Evolutionary conservation across 495 filamentous ascomycete genomes (phyloP).

Genomic region (Hypoxylon fragiforme): DNA sequence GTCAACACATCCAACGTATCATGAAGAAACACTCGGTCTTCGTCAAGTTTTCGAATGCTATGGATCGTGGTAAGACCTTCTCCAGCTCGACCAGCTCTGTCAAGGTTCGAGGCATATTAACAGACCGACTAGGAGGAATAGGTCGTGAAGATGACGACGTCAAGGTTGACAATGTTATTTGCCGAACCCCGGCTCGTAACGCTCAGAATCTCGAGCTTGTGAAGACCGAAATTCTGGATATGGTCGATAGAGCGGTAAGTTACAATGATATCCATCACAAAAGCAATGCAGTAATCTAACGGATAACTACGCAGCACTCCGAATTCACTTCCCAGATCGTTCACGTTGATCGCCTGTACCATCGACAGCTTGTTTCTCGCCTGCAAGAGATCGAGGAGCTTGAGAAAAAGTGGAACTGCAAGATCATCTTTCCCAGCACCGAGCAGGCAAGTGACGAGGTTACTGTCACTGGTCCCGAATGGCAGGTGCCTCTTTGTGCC

Average conservation of each 20-base stretch:
- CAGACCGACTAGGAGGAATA: conserved; percentile 66
- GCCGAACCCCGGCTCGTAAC: conserved; percentile 94
- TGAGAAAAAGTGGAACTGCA: conserved; percentile 98
- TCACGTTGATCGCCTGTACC: conserved; percentile 90
- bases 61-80: conserved; percentile 71
- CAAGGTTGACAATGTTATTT: conserved; percentile 98
- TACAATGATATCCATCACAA: conserved; percentile 16
- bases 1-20: conserved; percentile 97
- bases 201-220: conserved; percentile 94
- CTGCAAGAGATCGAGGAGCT: conserved; percentile 88
- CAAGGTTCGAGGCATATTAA: conserved; percentile 22
- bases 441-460: conserved; percentile 96
- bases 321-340: conserved; percentile 95
- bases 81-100: background rate
- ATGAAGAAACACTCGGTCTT: conserved; percentile 99
- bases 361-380: conserved; percentile 86
- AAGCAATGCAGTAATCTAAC: too few relatives aligned
- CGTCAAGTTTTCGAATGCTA: conserved; percentile 99
- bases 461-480: conserved; percentile 92
- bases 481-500: conserved; percentile 93
- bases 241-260: conserved; percentile 92
- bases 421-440: conserved; percentile 94
- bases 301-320: too few relatives aligned
- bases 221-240: conserved; percentile 98
- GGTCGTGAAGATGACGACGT: conserved; percentile 96